These are phyloP conservation scores for Trichoderma semiorbis DNA, from an alignment of 2,329 filamentous ascomycete genomes.

Conservation along the genomic window DNA sequence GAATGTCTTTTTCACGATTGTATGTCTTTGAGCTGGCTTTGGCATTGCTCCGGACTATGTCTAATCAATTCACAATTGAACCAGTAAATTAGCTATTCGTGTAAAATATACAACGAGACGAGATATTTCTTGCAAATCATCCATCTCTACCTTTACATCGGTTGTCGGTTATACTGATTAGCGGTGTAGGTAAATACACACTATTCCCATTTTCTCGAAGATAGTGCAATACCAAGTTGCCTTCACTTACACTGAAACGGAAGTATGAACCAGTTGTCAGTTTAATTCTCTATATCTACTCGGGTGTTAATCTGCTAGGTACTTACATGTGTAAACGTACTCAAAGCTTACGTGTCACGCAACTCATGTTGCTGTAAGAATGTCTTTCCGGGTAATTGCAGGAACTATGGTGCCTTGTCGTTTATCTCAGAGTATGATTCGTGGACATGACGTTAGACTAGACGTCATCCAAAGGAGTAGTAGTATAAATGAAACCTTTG, in stretches of 20 bases:
- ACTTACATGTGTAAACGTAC: not conserved
- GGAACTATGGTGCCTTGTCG: not conserved
- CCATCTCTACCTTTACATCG: not conserved
- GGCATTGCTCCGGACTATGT: too few species aligned
- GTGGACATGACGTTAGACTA: not conserved
- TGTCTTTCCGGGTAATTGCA: not conserved
- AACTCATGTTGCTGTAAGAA: not conserved
- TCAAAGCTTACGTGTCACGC: not conserved
- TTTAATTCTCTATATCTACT: not conserved
- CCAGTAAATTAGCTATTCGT: too few species aligned
- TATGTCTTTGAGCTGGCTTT: too few species aligned
- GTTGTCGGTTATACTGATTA: not conserved
- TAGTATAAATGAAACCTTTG: not conserved
- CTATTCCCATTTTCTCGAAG: not conserved
- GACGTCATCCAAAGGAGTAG: not conserved
- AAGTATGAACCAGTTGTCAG: rapidly evolving
- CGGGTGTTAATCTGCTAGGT: too few species aligned
- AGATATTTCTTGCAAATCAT: too few species aligned
- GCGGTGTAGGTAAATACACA: not conserved
- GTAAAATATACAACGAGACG: too few species aligned
- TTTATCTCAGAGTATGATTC: not conserved
- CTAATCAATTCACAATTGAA: too few species aligned
- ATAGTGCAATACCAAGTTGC: not conserved
- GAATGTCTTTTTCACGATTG: not conserved
- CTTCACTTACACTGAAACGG: not conserved